These are phyloP conservation scores for Trichophyton schoenleinii DNA, from an alignment of 2,329 filamentous ascomycete genomes.

Conservation along the genomic window DNA sequence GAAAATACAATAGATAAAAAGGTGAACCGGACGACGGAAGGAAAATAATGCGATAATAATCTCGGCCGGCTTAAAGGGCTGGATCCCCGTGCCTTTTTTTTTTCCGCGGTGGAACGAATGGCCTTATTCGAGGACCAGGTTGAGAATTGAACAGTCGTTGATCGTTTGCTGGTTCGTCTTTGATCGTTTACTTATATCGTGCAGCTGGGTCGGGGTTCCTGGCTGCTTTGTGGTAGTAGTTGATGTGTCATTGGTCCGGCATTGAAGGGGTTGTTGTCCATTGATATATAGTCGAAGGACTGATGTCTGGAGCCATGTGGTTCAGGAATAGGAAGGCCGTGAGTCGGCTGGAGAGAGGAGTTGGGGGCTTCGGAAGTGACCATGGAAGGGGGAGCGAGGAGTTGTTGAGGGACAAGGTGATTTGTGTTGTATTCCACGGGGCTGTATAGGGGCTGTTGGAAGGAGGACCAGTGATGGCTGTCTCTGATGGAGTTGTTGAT, in stretches of 20 bases:
- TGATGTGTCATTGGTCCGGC: background rate
- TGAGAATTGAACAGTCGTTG: background rate
- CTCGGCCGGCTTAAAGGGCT: background rate
- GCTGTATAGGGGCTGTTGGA: conserved; percentile 4
- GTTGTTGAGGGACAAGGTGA: background rate
- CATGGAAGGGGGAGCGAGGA: background rate
- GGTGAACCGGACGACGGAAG: background rate
- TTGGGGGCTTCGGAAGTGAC: background rate
- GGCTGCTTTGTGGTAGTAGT: background rate
- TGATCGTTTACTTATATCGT: background rate
- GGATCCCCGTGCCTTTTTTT: background rate
- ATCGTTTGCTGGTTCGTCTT: background rate
- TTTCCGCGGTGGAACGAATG: background rate
- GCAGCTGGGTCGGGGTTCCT: background rate
- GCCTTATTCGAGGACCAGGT: background rate
- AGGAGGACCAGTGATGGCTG: conserved; percentile 1
- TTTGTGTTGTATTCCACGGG: background rate
- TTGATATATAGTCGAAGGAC: conserved; percentile 3
- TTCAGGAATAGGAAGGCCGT: conserved; percentile 1
- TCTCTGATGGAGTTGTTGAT: background rate
- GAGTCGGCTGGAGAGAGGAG: background rate
- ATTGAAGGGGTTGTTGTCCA: background rate
- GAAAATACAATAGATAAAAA: background rate
- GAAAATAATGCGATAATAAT: background rate
- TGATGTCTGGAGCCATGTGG: conserved; percentile 2